A percentile compares a stretch with the other conserved stretches of the same genome.
These are phyloP conservation scores for Scalesia atractyloides DNA, from an alignment of 129 eudicot genomes.

Conservation along the genomic window DNA sequence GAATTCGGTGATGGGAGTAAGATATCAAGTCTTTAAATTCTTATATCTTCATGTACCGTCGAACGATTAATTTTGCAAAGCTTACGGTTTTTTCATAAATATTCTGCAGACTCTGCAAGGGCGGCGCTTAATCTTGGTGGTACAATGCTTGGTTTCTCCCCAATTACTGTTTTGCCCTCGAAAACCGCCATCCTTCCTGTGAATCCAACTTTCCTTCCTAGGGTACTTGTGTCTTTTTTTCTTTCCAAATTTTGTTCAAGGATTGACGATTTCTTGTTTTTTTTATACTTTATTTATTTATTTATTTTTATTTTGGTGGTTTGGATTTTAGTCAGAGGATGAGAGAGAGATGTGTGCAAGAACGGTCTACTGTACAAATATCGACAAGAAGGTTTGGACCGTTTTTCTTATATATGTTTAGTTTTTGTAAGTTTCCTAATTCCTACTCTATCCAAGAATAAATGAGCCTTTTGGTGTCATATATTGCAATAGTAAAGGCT, in stretches of 20 bases:
- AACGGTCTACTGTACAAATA: constrained; percentile 97
- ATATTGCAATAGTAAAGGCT: not conserved
- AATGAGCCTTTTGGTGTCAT: constrained; percentile 6
- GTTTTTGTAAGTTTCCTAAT: not conserved
- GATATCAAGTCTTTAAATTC: constrained; percentile 22
- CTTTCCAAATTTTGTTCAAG: not conserved
- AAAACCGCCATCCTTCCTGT: constrained; percentile 99
- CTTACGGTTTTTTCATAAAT: constrained; percentile 12
- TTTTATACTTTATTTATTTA: not conserved
- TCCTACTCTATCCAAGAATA: not conserved
- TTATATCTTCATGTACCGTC: not conserved
- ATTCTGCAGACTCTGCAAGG: constrained; percentile 72
- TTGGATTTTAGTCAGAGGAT: constrained; percentile 80
- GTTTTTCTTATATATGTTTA: not conserved
- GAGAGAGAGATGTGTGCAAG: constrained; percentile 98
- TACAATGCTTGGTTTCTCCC: constrained; percentile 81
- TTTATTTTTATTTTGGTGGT: constrained; percentile 4
- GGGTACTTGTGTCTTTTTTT: constrained; percentile 50
- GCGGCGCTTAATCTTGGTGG: constrained; percentile 80
- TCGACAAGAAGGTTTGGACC: constrained; percentile 75
- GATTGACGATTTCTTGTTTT: not conserved
- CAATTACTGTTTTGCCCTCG: constrained; percentile 87
- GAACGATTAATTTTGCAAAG: not conserved
- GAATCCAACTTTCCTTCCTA: constrained; percentile 97
- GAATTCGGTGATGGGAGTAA: constrained; percentile 94